Conservation (phyloP, 768 basidiomycete species). For the Lactarius pseudohatsudake region DNA sequence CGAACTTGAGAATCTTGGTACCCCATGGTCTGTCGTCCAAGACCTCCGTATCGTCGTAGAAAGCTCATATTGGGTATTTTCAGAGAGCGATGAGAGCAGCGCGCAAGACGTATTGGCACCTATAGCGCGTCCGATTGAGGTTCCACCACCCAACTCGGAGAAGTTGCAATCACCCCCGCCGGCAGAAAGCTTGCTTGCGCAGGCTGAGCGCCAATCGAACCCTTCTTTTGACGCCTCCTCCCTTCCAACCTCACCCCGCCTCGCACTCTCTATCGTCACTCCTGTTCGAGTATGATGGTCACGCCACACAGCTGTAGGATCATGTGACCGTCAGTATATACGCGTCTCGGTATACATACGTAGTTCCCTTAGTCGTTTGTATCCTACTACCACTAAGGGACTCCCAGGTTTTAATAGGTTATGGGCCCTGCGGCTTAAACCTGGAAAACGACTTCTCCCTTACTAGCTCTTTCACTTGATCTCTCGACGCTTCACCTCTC, state of each 20-base stretch:
- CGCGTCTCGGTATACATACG: too few species aligned
- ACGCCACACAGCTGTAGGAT: too few species aligned
- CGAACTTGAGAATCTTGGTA: conserved; percentile 1
- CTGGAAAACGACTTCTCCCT: too few species aligned
- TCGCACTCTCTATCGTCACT: conserved; percentile 36
- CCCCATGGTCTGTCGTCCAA: conserved; percentile 24
- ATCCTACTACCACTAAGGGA: too few species aligned
- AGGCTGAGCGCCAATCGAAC: neutral
- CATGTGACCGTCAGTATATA: too few species aligned
- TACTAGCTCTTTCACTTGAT: too few species aligned
- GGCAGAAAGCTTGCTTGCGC: neutral
- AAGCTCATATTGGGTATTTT: conserved; percentile 12
- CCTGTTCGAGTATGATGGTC: too few species aligned
- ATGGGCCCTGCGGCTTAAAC: too few species aligned
- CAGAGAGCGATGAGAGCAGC: conserved; percentile 45
- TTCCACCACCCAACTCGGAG: conserved; percentile 15
- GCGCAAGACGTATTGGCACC: conserved; percentile 13
- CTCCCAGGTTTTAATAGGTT: too few species aligned
- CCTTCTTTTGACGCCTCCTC: conserved; percentile 2
- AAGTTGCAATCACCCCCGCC: conserved; percentile 37
- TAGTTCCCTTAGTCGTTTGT: too few species aligned
- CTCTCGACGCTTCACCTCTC: too few species aligned
- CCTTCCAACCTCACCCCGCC: conserved; percentile 28
- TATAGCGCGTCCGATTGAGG: conserved; percentile 21
- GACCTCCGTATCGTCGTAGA: conserved; percentile 30